phyloP scores from a whole-genome alignment of 1,284 basidiomycete genomes.

The Chalciporus sp. region DNA sequence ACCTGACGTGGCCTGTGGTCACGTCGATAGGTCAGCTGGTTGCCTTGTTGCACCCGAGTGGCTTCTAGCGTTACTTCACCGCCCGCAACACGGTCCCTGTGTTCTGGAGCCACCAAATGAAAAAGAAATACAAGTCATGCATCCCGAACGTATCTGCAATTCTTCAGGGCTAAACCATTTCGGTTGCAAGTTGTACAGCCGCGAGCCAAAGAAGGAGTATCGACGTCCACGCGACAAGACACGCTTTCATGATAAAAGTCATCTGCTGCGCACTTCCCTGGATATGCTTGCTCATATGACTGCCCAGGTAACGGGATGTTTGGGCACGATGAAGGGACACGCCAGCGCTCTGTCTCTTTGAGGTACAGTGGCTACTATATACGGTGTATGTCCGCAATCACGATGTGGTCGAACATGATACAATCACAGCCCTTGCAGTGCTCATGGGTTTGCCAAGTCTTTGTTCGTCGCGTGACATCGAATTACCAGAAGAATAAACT shows the following conservation, averaged over 20 bases:
- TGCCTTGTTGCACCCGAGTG: neutral
- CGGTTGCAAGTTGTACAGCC: neutral
- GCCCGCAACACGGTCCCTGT: neutral
- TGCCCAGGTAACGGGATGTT: neutral
- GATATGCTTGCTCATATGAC: neutral
- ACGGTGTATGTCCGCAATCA: neutral
- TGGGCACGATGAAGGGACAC: neutral
- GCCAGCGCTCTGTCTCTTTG: neutral
- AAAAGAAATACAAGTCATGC: neutral
- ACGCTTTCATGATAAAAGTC: neutral
- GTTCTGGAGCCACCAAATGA: neutral
- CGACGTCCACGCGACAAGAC: neutral
- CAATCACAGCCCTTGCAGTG: neutral
- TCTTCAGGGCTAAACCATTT: neutral
- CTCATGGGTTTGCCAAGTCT: neutral
- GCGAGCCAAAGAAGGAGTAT: neutral
- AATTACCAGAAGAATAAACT: neutral
- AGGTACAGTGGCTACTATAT: neutral
- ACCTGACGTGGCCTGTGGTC: neutral
- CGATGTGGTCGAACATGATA: too few relatives aligned
- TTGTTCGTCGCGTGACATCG: neutral
- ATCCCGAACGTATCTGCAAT: neutral
- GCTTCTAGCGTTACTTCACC: neutral
- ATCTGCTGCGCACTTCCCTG: neutral
- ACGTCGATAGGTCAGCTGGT: neutral